Evolutionary conservation across 805 yeast species (phyloP), one percentile per base, ranked within the genome.

Genomic region (Debaryomyces hansenii): DNA sequence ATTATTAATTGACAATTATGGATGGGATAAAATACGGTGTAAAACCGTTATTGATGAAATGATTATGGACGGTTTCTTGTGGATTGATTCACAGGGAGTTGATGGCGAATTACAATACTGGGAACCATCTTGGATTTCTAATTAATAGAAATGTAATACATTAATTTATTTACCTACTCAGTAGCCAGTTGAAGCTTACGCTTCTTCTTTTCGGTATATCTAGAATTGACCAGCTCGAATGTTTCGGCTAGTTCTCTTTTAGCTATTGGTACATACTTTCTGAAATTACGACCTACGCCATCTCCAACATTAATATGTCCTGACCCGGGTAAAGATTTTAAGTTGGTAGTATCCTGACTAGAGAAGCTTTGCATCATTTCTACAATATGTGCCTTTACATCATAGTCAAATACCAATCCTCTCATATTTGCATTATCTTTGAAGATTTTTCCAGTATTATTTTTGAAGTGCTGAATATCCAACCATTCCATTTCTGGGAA

Each of bases 11-110:
- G 97, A 85, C 54, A 94, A 92, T 58, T 79, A 84, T 48, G 74
- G 75, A 1, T 92, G 99, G 99, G 81, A 77, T 41, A 59, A 60
- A 2, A 69, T 79, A 2, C 70, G 96, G 45, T 76, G 87, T 44
- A 75, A 75, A 51, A 68, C 82, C 0, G 84, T 83, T 4, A 59
- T 92, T 4, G 84, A 87, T 33, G 92, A 87, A 39, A 83, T 92
- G 89, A 85, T 91, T 1, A 74, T 85, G 51, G 77, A 77, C 42
- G 97, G 98, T 3, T 73, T 90, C 44, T 67, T 92, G 11, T 92
- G 99, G 99, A 69, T 90, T 0, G 98, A 91, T 60, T 65, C 67
- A 5, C 67, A 58, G 41, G 84, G 77, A 42, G 66, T 55, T 1
- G 16, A 64, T 60, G 14, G 63, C 60, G 84, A 79, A 53, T 58